These are phyloP conservation scores for Exophiala sp. DNA, from an alignment of 2,329 filamentous ascomycete species.

Conservation along the genomic window DNA sequence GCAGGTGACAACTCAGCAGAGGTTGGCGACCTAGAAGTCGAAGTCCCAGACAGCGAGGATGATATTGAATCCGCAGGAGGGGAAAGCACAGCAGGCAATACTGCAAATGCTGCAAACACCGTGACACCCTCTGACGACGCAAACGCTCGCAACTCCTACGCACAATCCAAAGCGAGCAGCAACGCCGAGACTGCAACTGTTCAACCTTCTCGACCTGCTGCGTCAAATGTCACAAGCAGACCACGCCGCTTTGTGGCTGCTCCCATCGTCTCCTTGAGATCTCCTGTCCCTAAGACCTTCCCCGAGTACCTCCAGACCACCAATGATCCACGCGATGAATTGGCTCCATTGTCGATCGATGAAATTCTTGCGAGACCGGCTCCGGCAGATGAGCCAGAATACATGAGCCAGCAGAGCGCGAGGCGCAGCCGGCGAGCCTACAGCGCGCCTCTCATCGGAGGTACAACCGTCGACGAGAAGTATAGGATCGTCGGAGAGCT, in stretches of 20 bases:
- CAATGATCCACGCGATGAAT: neutral
- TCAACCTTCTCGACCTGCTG: neutral
- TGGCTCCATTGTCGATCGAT: neutral
- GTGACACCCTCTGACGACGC: too few relatives aligned
- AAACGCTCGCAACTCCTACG: too few relatives aligned
- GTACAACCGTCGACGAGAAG: slow-evolving; percentile 14
- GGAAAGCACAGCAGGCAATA: neutral
- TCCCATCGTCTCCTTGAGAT: neutral
- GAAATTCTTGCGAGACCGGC: slow-evolving; percentile 10
- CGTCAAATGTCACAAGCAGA: neutral
- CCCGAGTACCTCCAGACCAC: neutral
- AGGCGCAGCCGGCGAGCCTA: neutral
- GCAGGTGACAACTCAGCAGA: too few relatives aligned
- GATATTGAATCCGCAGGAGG: neutral
- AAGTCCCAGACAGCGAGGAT: slow-evolving; percentile 2
- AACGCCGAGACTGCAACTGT: neutral
- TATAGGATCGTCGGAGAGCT: slow-evolving; percentile 10
- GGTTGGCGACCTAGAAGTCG: neutral
- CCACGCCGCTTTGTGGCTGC: neutral
- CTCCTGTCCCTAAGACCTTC: neutral
- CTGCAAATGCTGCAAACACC: neutral
- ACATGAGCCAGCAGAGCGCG: neutral
- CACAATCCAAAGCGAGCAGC: neutral
- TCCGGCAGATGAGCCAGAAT: slow-evolving; percentile 16
- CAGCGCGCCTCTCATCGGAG: slow-evolving; percentile 18